These are phyloP conservation scores for Mycena pura DNA, from an alignment of 768 basidiomycete species.

Conservation along the genomic window DNA sequence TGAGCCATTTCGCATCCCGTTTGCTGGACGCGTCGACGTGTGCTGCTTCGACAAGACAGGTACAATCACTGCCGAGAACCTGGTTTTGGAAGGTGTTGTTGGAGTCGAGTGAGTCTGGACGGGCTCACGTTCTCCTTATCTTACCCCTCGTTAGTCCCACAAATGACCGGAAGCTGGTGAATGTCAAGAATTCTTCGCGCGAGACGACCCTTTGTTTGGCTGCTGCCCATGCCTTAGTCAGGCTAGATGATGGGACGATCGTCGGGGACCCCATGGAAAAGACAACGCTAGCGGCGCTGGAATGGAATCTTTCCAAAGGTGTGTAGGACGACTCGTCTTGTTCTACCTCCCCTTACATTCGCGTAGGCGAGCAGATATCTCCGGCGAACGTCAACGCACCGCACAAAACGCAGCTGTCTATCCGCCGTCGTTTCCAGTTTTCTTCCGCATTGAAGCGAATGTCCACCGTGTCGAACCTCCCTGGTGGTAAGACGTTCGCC, in stretches of 20 bases:
- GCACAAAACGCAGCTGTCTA: slow-evolving; percentile 66
- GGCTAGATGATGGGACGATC: slow-evolving; percentile 90
- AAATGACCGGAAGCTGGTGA: slow-evolving; percentile 71
- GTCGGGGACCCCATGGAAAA: slow-evolving; percentile 99
- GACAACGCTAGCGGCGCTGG: slow-evolving; percentile 88
- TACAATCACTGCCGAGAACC: slow-evolving; percentile 94
- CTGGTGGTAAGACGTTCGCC: slow-evolving; percentile 63
- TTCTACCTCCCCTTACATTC: slow-evolving; percentile 35
- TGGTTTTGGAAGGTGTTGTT: slow-evolving; percentile 92
- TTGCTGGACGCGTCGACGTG: slow-evolving; percentile 93
- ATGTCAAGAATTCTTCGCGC: slow-evolving; percentile 76
- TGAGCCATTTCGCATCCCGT: slow-evolving; percentile 97
- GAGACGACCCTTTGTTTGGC: slow-evolving; percentile 91
- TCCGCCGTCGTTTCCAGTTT: slow-evolving; percentile 96
- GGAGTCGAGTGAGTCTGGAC: slow-evolving; percentile 80
- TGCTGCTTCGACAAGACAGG: slow-evolving; percentile 99
- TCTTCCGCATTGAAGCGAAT: slow-evolving; percentile 97
- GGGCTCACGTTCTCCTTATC: slow-evolving; percentile 14
- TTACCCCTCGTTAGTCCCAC: slow-evolving; percentile 53
- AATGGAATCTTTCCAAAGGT: slow-evolving; percentile 85
- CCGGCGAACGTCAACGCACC: slow-evolving; percentile 61
- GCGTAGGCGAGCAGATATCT: slow-evolving; percentile 70
- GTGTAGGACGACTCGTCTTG: slow-evolving; percentile 13
- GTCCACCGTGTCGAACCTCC: slow-evolving; percentile 83
- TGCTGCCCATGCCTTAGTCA: slow-evolving; percentile 92